phyloP scores from a whole-genome alignment of 345 rosid genomes.

The Microthlaspi erraticum region DNA sequence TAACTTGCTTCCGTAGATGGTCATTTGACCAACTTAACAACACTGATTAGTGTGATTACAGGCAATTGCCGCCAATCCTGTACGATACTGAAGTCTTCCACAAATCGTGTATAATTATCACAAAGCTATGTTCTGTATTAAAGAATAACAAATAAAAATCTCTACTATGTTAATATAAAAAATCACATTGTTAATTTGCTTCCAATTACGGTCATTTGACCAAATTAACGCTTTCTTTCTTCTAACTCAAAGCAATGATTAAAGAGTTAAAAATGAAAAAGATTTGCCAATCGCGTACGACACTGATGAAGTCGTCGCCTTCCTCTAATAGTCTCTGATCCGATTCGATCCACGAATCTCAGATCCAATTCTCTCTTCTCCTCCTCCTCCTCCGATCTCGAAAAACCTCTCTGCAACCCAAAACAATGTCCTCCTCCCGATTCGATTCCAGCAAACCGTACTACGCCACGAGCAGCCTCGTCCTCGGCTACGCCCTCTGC shows the following conservation, averaged over 20 bases:
- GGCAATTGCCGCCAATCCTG: too few relatives aligned
- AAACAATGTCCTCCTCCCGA: conserved; percentile 46
- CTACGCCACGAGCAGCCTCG: conserved; percentile 81
- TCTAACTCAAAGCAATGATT: conserved; percentile 18
- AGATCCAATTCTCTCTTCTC: conserved; percentile 40
- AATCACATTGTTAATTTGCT: neutral
- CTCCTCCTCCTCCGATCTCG: conserved; percentile 37
- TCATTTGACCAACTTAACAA: too few relatives aligned
- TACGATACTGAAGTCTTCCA: too few relatives aligned
- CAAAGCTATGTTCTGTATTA: too few relatives aligned
- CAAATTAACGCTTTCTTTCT: neutral
- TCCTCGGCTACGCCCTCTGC: conserved; percentile 89
- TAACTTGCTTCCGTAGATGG: too few relatives aligned
- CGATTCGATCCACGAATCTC: conserved; percentile 14
- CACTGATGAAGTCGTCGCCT: conserved; percentile 42
- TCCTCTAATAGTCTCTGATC: conserved; percentile 24
- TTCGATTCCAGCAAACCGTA: conserved; percentile 52
- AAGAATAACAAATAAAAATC: too few relatives aligned
- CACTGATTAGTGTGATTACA: too few relatives aligned
- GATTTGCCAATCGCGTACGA: conserved; percentile 30
- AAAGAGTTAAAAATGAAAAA: neutral
- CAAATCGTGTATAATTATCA: too few relatives aligned
- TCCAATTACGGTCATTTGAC: conserved; percentile 16
- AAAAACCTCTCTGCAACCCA: neutral
- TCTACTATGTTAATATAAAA: too few relatives aligned